Base-by-base conservation (phyloP, 371 early-diverging fungal genomes). In the Mortierella sp. region DNA sequence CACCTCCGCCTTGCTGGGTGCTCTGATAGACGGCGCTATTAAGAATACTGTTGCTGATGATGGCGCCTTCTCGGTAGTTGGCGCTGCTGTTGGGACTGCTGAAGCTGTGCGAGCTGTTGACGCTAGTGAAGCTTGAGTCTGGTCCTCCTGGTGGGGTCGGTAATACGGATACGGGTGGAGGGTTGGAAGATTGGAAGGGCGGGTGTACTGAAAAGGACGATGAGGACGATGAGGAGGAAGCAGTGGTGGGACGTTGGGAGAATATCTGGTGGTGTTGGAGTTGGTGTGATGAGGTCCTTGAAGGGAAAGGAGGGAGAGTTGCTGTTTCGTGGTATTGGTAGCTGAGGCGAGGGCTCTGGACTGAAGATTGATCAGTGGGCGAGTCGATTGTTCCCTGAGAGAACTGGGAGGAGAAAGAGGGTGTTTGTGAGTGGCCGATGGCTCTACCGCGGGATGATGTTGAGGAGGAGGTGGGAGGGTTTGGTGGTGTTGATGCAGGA, bases 21-120 rank as follows among this genome's bases (percentile, higher is more conserved):
- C 77, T 75, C 16, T 77, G 85, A 44, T 75, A 76, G 75, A 81
- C 77, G 48, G 81, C 74, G 85, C 76, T 84, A 71, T 76, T 81
- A 60, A 86, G 80, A 54, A 86, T 80, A 32, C 86, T 86, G 75
- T 82, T 86, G 80, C 80, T 79, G 70, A 86, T 46, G 35, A 86
- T 86, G 56, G 75, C 76, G 38, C 78, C 80, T 55, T 76, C 81
- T 44, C 80, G 78, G 35, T 63, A 51, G 68, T 60, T 44, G 49
- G 70, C 70, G 16, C 60, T 82, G 82, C 56, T 75, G 58, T 63
- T 75, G 41, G 77, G 70, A 32, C 84, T 83, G 24, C 46, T 77
- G 58, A 60, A 79, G 68, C 80, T 79, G 55, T 83, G 83, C 41
- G 79, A 74, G 48, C 79, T 85, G 65, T 68, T 65, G 70, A 77